Evolutionary conservation across 305 asterid genomes (phyloP), one percentile per base, ranked within the genome.

Genomic region (Fraxinus paxiana): DNA sequence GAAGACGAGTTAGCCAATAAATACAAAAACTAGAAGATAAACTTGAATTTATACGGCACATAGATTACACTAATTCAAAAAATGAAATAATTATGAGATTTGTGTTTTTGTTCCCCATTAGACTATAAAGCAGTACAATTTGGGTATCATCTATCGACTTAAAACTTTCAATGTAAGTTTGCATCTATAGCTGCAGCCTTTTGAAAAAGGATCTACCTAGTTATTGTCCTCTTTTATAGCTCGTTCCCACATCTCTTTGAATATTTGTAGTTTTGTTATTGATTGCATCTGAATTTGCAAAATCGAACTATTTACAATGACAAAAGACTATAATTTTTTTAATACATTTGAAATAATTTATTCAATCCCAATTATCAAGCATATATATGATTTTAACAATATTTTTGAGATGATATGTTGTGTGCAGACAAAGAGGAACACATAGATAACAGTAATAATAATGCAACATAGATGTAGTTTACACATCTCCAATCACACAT

Each of bases 201-300:
- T 73, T 78, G 82, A 82, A 82, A 87, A 92, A 20, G 95, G 98
- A 81, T 93, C 97, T 31, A 83, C 91, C 97, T 96, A 94, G 41
- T 86, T 78, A 56, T 70, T 81, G 85, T 93, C 98, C 69, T 88
- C 87, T 85, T 87, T 81, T 22, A 89, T 91, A n/a, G 97, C 97
- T 81, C 79, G 38, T 51, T 93, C 91, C 98, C 98, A 94, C 41
- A 97, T 83, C 31, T 92, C 92, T 84, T 89, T 90, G 33, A 94
- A 94, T 78, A 83, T 86, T 37, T 87, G 88, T 38, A 90, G 93
- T 84, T 94, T 97, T 77, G 86, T 65, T 0, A 92, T 86, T 0
- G 97, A 91, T 76, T 92, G 95, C 85, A 91, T 91, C 83, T 97
- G 86, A 43, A 94, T 90, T 97, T 93, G 93, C 83, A 78, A 18